Evolutionary conservation across 176 grass and related monocot genomes (phyloP).

Genomic region (Triticum timopheevii): DNA sequence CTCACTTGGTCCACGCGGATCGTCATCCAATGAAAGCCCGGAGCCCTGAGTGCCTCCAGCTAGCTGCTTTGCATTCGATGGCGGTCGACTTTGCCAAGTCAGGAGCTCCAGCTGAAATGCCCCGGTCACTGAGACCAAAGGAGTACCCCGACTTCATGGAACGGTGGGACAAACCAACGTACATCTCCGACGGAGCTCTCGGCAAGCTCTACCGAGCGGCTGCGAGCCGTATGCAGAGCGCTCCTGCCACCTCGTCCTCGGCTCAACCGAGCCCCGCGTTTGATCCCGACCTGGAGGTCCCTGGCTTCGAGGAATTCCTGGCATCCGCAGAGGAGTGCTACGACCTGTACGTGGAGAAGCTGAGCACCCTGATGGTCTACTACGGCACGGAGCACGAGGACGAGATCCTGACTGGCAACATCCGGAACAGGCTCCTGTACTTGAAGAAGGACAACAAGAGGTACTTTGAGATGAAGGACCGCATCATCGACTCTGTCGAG

Average conservation of each 20-base stretch:
- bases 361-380: slow-evolving; percentile 70
- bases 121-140: slow-evolving; percentile 55
- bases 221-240: slow-evolving; percentile 24
- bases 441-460: slow-evolving; percentile 73
- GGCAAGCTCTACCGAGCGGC: slow-evolving; percentile 69
- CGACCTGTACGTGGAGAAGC: slow-evolving; percentile 58
- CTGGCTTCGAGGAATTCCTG: slow-evolving; percentile 60
- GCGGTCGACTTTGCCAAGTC: slow-evolving; percentile 92
- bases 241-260: slow-evolving; percentile 1
- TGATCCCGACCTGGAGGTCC: slow-evolving; percentile 63
- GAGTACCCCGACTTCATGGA: slow-evolving; percentile 92
- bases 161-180: slow-evolving; percentile 62
- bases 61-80: slow-evolving; percentile 87
- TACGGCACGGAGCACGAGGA: slow-evolving; percentile 72
- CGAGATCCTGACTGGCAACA: slow-evolving; percentile 93
- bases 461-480: slow-evolving; percentile 88
- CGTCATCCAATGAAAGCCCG: slow-evolving; percentile 67
- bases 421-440: slow-evolving; percentile 68
- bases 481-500: slow-evolving; percentile 62
- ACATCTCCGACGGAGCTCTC: slow-evolving; percentile 55
- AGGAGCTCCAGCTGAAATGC: slow-evolving; percentile 79
- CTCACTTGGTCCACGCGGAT: slow-evolving; percentile 79
- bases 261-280: slow-evolving; percentile 1
- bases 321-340: slow-evolving; percentile 57
- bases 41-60: slow-evolving; percentile 68